phyloP scores from a whole-genome alignment of 1,139 yeast species.

The Chernovozyma aurita region DNA sequence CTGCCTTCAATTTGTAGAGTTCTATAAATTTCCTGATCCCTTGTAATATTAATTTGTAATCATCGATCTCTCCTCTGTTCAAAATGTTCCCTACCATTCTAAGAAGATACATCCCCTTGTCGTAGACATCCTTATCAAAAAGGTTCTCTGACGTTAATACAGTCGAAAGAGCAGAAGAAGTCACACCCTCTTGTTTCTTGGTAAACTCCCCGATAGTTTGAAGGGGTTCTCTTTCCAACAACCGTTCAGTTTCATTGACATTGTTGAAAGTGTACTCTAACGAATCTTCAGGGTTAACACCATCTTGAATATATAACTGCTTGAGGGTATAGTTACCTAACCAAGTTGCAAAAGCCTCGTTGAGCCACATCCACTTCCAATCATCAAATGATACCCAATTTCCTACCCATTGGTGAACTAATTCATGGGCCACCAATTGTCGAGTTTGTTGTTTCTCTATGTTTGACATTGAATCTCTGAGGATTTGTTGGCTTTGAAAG shows the following conservation, averaged over 20 bases:
- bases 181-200: not conserved
- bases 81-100: conserved; percentile 49
- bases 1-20: not conserved
- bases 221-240: conserved; percentile 1
- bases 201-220: not conserved
- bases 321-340: conserved; percentile 45
- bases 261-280: not conserved
- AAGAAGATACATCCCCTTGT: conserved; percentile 59
- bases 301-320: not conserved
- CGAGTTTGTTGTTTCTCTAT: conserved; percentile 26
- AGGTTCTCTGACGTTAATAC: conserved; percentile 22
- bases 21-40: not conserved
- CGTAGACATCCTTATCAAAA: conserved; percentile 54
- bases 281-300: not conserved
- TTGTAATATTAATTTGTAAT: not conserved
- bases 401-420: conserved; percentile 78
- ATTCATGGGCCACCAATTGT: conserved; percentile 63
- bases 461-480: conserved; percentile 26
- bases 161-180: not conserved
- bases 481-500: conserved; percentile 48
- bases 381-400: conserved; percentile 60
- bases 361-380: conserved; percentile 68
- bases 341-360: conserved; percentile 74
- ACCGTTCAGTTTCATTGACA: conserved; percentile 2
- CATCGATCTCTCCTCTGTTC: not conserved